A percentile compares a stretch with the other conserved stretches of the same genome.
Conservation (phyloP, 306 rosid species). For the Trifolium pratense region DNA sequence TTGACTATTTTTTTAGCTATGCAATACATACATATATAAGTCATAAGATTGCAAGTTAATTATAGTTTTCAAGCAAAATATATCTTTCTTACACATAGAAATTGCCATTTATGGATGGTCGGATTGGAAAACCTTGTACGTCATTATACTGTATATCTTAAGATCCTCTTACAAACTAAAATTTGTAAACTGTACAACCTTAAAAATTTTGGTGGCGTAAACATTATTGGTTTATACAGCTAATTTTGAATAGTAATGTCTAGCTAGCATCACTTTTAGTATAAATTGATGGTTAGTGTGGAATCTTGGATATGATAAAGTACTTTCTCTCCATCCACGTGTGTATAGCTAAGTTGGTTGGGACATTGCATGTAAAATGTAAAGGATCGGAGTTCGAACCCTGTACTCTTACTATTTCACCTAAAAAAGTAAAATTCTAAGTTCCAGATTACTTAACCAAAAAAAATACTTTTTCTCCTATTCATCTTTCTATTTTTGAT, state of each 20-base stretch:
- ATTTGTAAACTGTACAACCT: background rate
- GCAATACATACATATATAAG: too few relatives aligned
- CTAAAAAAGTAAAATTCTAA: too few relatives aligned
- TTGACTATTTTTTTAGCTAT: too few relatives aligned
- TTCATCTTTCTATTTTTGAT: background rate
- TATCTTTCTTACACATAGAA: constrained; percentile 21
- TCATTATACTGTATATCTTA: constrained; percentile 11
- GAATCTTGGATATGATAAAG: background rate
- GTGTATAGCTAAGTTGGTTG: too few relatives aligned
- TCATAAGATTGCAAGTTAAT: too few relatives aligned
- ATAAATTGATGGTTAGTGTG: constrained; percentile 9
- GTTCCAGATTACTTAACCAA: too few relatives aligned
- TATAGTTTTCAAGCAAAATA: background rate
- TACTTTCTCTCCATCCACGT: too few relatives aligned
- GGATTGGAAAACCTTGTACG: constrained; percentile 35
- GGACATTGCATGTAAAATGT: too few relatives aligned
- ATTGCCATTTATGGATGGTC: constrained; percentile 15
- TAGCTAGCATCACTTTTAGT: background rate
- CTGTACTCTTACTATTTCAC: too few relatives aligned
- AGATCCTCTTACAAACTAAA: constrained; percentile 1
- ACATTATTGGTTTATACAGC: too few relatives aligned
- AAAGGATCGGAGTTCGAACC: too few relatives aligned
- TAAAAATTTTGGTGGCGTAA: too few relatives aligned
- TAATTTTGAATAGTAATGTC: background rate
- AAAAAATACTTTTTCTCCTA: background rate